These are phyloP conservation scores for Salinomyces thailandicus DNA, from an alignment of 2,329 filamentous ascomycete genomes.

Conservation along the genomic window DNA sequence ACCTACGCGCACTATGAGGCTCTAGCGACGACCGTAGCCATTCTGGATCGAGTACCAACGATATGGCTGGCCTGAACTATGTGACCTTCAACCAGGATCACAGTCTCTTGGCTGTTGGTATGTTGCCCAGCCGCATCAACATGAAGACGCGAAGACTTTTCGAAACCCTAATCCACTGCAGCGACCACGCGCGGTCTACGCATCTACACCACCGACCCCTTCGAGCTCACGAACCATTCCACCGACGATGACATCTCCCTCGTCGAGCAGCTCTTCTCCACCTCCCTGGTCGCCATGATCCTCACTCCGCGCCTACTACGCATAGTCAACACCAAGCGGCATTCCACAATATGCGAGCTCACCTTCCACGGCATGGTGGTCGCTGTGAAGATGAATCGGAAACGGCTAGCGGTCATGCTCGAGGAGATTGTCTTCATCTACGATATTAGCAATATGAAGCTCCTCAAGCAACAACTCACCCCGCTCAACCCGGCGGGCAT, in stretches of 20 bases:
- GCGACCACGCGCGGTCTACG: slow-evolving; percentile 90
- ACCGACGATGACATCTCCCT: slow-evolving; percentile 85
- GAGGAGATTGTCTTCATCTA: slow-evolving; percentile 97
- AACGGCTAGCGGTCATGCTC: slow-evolving; percentile 82
- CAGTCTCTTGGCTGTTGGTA: slow-evolving; percentile 90
- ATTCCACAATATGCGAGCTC: slow-evolving; percentile 91
- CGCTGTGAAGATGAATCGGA: slow-evolving; percentile 86
- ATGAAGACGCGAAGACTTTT: too few species aligned
- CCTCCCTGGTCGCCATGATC: slow-evolving; percentile 87
- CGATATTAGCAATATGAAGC: slow-evolving; percentile 96
- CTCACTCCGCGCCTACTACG: slow-evolving; percentile 83
- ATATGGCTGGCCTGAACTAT: slow-evolving; percentile 63
- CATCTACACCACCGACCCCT: slow-evolving; percentile 94
- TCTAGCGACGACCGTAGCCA: too few species aligned
- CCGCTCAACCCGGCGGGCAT: slow-evolving; percentile 83
- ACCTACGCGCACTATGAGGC: slow-evolving; percentile 1
- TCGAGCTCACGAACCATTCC: slow-evolving; percentile 87
- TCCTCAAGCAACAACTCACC: slow-evolving; percentile 84
- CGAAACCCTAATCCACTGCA: slow-evolving; percentile 27
- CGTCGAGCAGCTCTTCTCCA: slow-evolving; percentile 98
- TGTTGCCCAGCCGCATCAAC: slow-evolving; percentile 21
- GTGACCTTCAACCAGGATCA: slow-evolving; percentile 99
- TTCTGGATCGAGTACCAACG: too few species aligned
- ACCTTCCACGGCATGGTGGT: slow-evolving; percentile 96
- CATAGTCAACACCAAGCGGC: slow-evolving; percentile 90